A percentile compares a stretch with the other conserved stretches of the same genome.
Evolutionary conservation across 306 rosid genomes (phyloP).

Genomic region (Glycine tomentella): DNA sequence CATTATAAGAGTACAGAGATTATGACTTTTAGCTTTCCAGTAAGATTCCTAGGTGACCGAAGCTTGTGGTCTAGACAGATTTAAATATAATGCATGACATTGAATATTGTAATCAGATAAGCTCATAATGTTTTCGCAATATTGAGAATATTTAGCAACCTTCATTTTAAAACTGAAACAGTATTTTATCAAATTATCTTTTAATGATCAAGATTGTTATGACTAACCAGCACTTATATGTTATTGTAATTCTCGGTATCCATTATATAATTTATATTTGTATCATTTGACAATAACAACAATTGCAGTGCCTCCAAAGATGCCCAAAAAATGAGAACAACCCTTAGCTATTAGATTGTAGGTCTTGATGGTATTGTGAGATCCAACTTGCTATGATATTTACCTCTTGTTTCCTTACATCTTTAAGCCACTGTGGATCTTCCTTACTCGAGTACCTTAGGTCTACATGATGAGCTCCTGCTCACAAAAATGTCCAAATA

Average conservation of each 20-base stretch:
- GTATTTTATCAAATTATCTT: neutral
- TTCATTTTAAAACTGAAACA: too few relatives aligned
- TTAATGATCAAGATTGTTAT: neutral
- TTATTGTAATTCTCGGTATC: neutral
- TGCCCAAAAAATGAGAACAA: neutral
- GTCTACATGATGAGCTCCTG: constrained; percentile 97
- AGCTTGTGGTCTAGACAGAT: too few relatives aligned
- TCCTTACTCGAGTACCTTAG: constrained; percentile 67
- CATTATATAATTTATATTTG: neutral
- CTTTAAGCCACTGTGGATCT: constrained; percentile 84
- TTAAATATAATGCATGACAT: too few relatives aligned
- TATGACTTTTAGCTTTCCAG: too few relatives aligned
- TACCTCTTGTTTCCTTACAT: constrained; percentile 69
- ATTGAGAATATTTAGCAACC: neutral
- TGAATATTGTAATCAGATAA: neutral
- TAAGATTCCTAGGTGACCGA: too few relatives aligned
- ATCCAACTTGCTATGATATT: constrained; percentile 69
- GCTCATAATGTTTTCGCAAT: neutral
- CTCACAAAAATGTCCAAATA: neutral
- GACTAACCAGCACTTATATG: neutral
- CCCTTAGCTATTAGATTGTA: constrained; percentile 15
- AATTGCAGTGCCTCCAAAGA: neutral
- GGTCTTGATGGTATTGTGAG: constrained; percentile 65
- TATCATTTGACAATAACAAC: constrained; percentile 6
- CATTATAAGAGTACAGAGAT: too few relatives aligned